These are phyloP conservation scores for Podaxis pistillaris DNA, from an alignment of 768 basidiomycete genomes.

Conservation along the genomic window DNA sequence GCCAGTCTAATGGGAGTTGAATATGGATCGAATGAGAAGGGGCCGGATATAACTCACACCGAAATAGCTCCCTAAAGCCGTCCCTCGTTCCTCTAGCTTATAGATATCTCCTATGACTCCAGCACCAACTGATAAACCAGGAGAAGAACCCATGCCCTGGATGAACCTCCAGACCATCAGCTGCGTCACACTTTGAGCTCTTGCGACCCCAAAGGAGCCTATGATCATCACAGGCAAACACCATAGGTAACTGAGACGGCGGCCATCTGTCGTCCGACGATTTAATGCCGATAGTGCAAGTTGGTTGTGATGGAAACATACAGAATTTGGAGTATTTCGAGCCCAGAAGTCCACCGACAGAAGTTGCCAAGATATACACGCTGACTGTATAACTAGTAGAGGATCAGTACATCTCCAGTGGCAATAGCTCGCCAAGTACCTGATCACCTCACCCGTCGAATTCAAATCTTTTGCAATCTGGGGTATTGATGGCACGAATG, in stretches of 20 bases:
- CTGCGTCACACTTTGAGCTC: slow-evolving; percentile 37
- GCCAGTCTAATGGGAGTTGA: slow-evolving; percentile 35
- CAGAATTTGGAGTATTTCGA: slow-evolving; percentile 39
- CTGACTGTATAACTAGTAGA: slow-evolving; percentile 32
- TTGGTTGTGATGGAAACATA: slow-evolving; percentile 17
- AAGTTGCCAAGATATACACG: slow-evolving; percentile 30
- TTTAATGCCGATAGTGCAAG: not conserved
- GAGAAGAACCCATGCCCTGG: slow-evolving; percentile 65
- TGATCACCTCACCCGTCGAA: slow-evolving; percentile 14
- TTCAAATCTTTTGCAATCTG: slow-evolving; percentile 17
- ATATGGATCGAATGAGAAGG: not conserved
- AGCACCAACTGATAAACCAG: slow-evolving; percentile 51
- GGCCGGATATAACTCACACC: slow-evolving; percentile 32
- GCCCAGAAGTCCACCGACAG: slow-evolving; percentile 30
- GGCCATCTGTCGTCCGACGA: slow-evolving; percentile 50
- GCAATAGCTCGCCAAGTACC: not conserved
- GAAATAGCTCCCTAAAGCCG: slow-evolving; percentile 59
- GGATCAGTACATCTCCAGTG: not conserved
- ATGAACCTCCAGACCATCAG: slow-evolving; percentile 64
- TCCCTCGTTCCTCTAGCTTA: slow-evolving; percentile 56
- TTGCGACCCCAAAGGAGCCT: slow-evolving; percentile 60
- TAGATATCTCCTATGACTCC: slow-evolving; percentile 71
- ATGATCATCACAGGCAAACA: slow-evolving; percentile 59
- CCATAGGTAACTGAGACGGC: slow-evolving; percentile 57
- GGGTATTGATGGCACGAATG: slow-evolving; percentile 18